Percentiles rank a stretch among this genome's conserved stretches.
These are phyloP conservation scores for Solanum lycopersicoides DNA, from an alignment of 257 asterid genomes.

Conservation along the genomic window DNA sequence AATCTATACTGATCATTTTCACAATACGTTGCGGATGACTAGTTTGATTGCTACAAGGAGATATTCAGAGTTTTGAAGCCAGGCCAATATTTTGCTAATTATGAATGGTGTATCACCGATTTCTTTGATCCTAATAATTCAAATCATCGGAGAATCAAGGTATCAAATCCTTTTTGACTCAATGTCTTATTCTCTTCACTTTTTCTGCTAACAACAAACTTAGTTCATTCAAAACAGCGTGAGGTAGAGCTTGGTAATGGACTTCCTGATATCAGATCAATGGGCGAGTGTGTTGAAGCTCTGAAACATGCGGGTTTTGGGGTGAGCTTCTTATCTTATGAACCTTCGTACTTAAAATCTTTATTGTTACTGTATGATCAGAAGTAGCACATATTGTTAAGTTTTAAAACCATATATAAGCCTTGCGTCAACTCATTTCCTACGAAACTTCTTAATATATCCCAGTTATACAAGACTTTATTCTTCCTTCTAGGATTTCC, in stretches of 20 bases:
- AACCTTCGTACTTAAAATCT: not conserved
- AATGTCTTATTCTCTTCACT: not conserved
- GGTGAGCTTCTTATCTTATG: not conserved
- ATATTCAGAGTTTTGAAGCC: conserved; percentile 4
- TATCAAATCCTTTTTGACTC: not conserved
- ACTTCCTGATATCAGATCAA: conserved; percentile 9
- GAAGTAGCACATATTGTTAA: not conserved
- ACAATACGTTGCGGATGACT: not conserved
- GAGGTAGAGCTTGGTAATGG: conserved; percentile 10
- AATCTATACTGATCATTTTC: not conserved
- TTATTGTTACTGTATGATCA: not conserved
- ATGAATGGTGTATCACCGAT: conserved; percentile 3
- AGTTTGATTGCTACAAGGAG: conserved; percentile 6
- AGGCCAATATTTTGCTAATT: not conserved
- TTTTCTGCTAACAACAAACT: not conserved
- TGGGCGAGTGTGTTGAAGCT: not conserved
- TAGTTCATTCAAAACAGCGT: not conserved
- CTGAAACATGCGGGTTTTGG: conserved; percentile 6
- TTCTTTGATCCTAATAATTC: not conserved
- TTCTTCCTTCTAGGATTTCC: not conserved
- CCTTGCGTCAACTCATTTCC: not conserved
- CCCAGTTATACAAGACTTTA: not conserved
- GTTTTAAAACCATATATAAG: not conserved
- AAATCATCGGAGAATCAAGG: not conserved
- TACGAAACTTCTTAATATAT: not conserved